These are phyloP conservation scores for Takashimella koratensis DNA, from an alignment of 1,284 basidiomycete genomes.

Conservation along the genomic window DNA sequence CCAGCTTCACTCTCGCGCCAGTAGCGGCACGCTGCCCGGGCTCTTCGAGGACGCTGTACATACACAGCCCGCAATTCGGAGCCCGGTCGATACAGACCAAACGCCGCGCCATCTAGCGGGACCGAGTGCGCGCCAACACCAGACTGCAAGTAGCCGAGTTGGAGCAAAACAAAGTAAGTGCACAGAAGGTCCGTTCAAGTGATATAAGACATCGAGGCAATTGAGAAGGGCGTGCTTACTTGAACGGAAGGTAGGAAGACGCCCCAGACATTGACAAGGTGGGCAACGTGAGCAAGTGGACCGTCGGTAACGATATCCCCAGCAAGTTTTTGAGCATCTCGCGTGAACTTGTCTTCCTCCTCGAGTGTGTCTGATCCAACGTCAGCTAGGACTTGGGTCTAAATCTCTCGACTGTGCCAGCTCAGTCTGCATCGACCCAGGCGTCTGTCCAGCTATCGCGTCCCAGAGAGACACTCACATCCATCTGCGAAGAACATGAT, in stretches of 20 bases:
- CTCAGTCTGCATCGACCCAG: not conserved
- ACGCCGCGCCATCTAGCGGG: slow-evolving; percentile 67
- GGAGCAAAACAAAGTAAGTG: not conserved
- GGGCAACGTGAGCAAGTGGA: slow-evolving; percentile 70
- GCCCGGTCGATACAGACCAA: slow-evolving; percentile 73
- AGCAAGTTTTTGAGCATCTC: slow-evolving; percentile 64
- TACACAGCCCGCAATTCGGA: slow-evolving; percentile 75
- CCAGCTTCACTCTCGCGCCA: slow-evolving; percentile 16
- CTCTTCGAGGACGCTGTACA: slow-evolving; percentile 63
- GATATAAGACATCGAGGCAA: not conserved
- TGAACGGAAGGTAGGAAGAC: slow-evolving; percentile 64
- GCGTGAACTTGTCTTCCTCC: slow-evolving; percentile 64
- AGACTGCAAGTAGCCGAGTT: slow-evolving; percentile 53
- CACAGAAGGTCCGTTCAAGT: no score
- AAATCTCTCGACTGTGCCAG: no score
- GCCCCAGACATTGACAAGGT: slow-evolving; percentile 76
- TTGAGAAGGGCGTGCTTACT: slow-evolving; percentile 47
- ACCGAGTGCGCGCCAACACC: slow-evolving; percentile 68
- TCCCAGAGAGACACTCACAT: slow-evolving; percentile 55
- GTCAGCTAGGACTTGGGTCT: slow-evolving; percentile 5
- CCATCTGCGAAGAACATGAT: slow-evolving; percentile 78
- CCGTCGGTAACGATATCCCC: slow-evolving; percentile 62
- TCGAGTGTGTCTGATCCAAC: slow-evolving; percentile 56
- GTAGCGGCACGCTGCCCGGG: slow-evolving; percentile 62
- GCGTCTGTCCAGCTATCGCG: not conserved